These are phyloP conservation scores for Epichloe baconii DNA, from an alignment of 2,329 filamentous ascomycete species.

Conservation along the genomic window DNA sequence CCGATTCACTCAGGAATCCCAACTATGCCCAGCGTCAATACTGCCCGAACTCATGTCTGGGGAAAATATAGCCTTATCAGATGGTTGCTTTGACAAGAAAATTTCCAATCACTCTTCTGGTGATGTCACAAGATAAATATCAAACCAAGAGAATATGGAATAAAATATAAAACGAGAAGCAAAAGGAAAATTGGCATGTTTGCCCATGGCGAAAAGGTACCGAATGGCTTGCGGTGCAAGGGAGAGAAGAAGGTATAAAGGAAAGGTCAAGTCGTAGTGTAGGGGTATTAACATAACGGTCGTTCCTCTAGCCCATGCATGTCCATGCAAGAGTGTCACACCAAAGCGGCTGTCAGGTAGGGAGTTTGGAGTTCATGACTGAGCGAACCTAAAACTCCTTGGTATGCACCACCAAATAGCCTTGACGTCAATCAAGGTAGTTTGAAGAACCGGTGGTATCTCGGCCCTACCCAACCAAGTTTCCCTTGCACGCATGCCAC, in stretches of 20 bases:
- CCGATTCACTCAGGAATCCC: neutral
- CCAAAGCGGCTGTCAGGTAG: neutral
- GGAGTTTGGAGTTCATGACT: neutral
- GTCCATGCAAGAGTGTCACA: neutral
- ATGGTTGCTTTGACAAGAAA: neutral
- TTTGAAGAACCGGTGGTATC: neutral
- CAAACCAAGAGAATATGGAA: neutral
- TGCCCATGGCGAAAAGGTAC: neutral
- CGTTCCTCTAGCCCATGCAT: neutral
- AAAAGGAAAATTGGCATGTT: neutral
- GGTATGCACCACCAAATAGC: neutral
- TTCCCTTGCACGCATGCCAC: neutral
- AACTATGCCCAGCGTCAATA: neutral
- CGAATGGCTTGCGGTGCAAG: neutral
- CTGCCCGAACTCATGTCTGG: neutral
- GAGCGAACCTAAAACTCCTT: neutral
- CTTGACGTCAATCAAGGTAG: neutral
- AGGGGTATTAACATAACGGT: neutral
- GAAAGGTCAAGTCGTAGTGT: neutral
- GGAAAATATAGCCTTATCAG: neutral
- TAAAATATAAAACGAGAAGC: neutral
- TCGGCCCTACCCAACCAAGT: neutral
- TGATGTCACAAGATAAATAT: neutral
- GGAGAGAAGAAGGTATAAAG: neutral
- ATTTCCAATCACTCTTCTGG: neutral